A percentile compares a stretch with the other conserved stretches of the same genome.
Evolutionary conservation across 2,329 filamentous ascomycete species (phyloP).

Genomic region (Diatrype stigma): DNA sequence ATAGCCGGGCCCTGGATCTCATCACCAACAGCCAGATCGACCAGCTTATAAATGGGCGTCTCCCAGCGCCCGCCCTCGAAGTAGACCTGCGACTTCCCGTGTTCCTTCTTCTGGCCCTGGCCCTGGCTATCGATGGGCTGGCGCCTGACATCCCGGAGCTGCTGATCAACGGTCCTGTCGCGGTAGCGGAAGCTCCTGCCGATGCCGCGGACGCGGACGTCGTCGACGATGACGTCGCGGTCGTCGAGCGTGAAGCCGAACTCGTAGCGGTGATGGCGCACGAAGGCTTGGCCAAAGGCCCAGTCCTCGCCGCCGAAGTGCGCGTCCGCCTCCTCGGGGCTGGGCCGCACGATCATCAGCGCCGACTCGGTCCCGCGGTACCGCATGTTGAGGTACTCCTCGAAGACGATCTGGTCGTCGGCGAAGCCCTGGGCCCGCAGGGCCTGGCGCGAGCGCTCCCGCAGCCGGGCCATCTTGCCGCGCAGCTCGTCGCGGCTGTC

Average conservation of each 20-base stretch:
- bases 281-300: slow-evolving; percentile 80
- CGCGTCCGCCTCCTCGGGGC: slow-evolving; percentile 54
- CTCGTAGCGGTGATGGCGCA: slow-evolving; percentile 84
- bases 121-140: slow-evolving; percentile 49
- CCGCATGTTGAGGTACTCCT: slow-evolving; percentile 91
- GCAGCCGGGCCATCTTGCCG: slow-evolving; percentile 73
- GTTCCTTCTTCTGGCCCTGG: slow-evolving; percentile 50
- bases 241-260: slow-evolving; percentile 86
- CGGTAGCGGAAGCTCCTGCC: slow-evolving; percentile 80
- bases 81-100: slow-evolving; percentile 69
- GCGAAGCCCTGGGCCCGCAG: slow-evolving; percentile 76
- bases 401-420: slow-evolving; percentile 70
- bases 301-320: slow-evolving; percentile 64
- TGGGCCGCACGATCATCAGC: slow-evolving; percentile 80
- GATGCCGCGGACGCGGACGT: slow-evolving; percentile 82
- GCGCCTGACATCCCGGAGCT: slow-evolving; percentile 66
- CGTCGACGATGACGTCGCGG: slow-evolving; percentile 84
- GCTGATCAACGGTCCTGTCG: slow-evolving; percentile 79
- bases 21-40: slow-evolving; percentile 68
- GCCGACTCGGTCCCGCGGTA: slow-evolving; percentile 89
- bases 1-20: slow-evolving; percentile 77
- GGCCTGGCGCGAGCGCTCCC: slow-evolving; percentile 64
- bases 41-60: slow-evolving; percentile 79
- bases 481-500: slow-evolving; percentile 57
- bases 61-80: slow-evolving; percentile 76